Base-by-base conservation (phyloP, 192 early-diverging fungal species). In the Chytriomyces sp. region DNA sequence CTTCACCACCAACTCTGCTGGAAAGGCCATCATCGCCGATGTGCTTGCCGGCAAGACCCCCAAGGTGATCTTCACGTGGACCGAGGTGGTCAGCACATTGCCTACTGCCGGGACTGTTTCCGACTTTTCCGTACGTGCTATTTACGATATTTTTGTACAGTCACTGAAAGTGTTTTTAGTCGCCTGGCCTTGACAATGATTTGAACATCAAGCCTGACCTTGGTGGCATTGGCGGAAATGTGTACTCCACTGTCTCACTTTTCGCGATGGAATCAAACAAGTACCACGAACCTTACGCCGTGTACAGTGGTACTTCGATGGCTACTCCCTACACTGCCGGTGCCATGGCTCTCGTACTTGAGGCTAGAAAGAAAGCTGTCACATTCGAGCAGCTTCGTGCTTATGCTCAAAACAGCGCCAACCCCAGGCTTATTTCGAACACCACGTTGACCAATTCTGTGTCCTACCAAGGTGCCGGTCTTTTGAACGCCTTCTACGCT, bases 231-330 rank as follows among this genome's bases (percentile, higher is more conserved):
- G 81, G 81, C 52, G 81, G 81, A 14, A 10, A 39, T 25, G 70
- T 83, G 6, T 68, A 64, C 65, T 70, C 63, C 28, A 80, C 81
- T 34, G 40, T 80, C 54, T 65, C 72, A 38, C 55, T 25, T 10
- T 28, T 66, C 54, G 70, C 64, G 8, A 36, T 56, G 44, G 36
- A 6, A 39, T 62, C 12, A 3, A 39, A 58, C 2, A 44, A 40
- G 3, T 31, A 39, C 40, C 28, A 19, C 17, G 41, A 39, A 52
- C 37, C 41, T 14, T 82, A 82, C 75, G 53, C 58, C 56, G 49
- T 56, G 34, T n/a, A 59, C 34, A 69, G 63, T 63, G 94, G 93
- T 17, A 94, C 94, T 7, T 92, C 90, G 26, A 94, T 96, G 94
- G 84, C 94, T 4, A 80, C 86, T 26, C 92, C 93, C 0, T 90